Percentiles rank a stretch among this genome's conserved stretches.
phyloP scores from a whole-genome alignment of 192 early-diverging fungal species.

The Cetraspora pellucida region DNA sequence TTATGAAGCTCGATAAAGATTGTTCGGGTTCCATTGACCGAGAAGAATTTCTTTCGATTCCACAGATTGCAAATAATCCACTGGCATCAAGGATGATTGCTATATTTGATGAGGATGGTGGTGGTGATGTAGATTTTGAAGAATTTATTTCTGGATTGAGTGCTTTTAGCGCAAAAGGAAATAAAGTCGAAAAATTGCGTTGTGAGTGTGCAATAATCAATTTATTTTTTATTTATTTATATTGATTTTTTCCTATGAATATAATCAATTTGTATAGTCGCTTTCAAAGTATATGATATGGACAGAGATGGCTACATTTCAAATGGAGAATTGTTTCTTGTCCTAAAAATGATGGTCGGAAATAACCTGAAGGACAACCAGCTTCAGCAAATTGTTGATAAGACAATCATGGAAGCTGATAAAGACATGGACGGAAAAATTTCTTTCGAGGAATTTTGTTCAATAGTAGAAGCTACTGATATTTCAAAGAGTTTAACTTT shows the following conservation, averaged over 20 bases:
- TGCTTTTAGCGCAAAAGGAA: constrained; percentile 93
- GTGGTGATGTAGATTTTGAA: constrained; percentile 98
- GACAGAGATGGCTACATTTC: constrained; percentile 98
- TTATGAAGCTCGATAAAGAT: constrained; percentile 98
- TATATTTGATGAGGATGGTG: constrained; percentile 97
- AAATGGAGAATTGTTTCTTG: constrained; percentile 98
- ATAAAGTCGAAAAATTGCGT: constrained; percentile 91
- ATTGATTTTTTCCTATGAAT: neutral
- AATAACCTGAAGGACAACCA: constrained; percentile 95
- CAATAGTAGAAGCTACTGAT: constrained; percentile 94
- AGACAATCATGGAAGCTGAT: constrained; percentile 99
- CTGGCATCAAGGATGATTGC: constrained; percentile 93
- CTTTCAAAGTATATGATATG: constrained; percentile 99
- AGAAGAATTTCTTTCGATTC: constrained; percentile 95
- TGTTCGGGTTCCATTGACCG: constrained; percentile 94
- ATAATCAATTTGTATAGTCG: constrained; percentile 59
- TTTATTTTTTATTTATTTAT: neutral
- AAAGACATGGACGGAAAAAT: constrained; percentile 93
- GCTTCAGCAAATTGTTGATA: constrained; percentile 99
- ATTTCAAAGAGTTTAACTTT: constrained; percentile 96
- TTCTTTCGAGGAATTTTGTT: constrained; percentile 93
- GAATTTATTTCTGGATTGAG: constrained; percentile 96
- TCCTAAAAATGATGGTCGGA: constrained; percentile 99
- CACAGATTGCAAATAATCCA: constrained; percentile 98
- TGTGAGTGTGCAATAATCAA: constrained; percentile 59